Base-by-base conservation (phyloP, 345 rosid species). In the Hirschfeldia incana region DNA sequence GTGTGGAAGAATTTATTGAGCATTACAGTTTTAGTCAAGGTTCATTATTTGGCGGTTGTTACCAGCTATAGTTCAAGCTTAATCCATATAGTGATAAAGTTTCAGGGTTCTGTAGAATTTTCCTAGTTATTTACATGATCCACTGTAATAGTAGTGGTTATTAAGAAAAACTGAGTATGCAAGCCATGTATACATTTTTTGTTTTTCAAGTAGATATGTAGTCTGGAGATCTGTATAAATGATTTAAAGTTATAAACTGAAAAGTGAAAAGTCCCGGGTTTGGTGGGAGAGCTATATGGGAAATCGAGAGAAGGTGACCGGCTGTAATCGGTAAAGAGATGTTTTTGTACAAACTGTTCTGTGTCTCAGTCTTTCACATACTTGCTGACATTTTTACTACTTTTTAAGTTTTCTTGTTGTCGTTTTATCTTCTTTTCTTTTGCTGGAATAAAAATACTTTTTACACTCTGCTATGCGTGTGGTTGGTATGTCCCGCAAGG, bases 281-380 rank as follows among this genome's bases (percentile, higher is more conserved):
- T 66, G 78, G 71, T 80, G 83, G 83, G 83, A 70, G 76, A 62
- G 73, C 67, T 55, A 60, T 36, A 63, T 57, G 65, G 72, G 81
- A 67, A 49, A 49, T 78, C 74, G 37, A 72, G 74, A 26, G 72
- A 66, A 70, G 80, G 46, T 68, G 46, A 92, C 96, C 92, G 94
- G 89, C 74, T 81, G 79, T 80, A 74, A 72, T 85, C 97, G 90
- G 15, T 49, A 5, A 17, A 49, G 57, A 49, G 57, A 49, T n/a
- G n/a, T 70, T 65, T 77, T 71, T 70, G 63, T 70, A 55, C 72
- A 65, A 78, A 37, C 62, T 66, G 77, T 78, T 80, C 36, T 74
- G 71, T 80, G 79, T 69, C 60, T 74, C 76, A 55, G 68, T 44
- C 34, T 73, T 67, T 80, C 80, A 71, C 76, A 81, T 59, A 64